Conservation (phyloP, 495 filamentous ascomycete genomes). For the Staphylotrichum longicolle region DNA sequence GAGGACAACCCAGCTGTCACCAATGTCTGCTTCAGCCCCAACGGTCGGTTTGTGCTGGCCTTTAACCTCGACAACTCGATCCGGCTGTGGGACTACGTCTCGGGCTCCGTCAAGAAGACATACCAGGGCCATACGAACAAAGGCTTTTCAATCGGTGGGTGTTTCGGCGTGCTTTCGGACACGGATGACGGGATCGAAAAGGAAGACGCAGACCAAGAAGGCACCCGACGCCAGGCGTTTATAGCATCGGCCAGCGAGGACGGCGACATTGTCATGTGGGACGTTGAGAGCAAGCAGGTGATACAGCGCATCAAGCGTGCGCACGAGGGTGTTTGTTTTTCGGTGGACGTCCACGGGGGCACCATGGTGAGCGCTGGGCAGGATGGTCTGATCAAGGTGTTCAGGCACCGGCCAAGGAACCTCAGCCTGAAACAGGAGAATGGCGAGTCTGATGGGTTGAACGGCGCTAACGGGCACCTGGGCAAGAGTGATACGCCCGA, state of each 20-base stretch:
- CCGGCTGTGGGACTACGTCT: conserved; percentile 90
- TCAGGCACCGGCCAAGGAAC: conserved; percentile 28
- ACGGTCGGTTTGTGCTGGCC: conserved; percentile 86
- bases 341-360: conserved; percentile 61
- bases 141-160: conserved; percentile 76
- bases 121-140: conserved; percentile 91
- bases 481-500: conserved; percentile 11
- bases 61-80: conserved; percentile 88
- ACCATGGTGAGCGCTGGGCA: conserved; percentile 49
- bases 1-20: conserved; percentile 93
- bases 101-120: conserved; percentile 84
- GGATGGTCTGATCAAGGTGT: conserved; percentile 45
- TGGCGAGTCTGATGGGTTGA: conserved; percentile 1
- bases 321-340: conserved; percentile 79
- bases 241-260: conserved; percentile 84
- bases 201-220: conserved; percentile 25
- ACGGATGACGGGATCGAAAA: conserved; percentile 26
- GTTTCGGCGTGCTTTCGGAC: conserved; percentile 67
- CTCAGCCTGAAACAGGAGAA: conserved; percentile 9
- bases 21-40: conserved; percentile 88
- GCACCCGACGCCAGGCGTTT: conserved; percentile 44
- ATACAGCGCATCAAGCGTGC: conserved; percentile 65
- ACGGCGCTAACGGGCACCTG: conserved; percentile 17
- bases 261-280: conserved; percentile 82
- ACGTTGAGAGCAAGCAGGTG: conserved; percentile 78